Percentiles rank a stretch among this genome's conserved stretches.
Evolutionary conservation across 2,329 filamentous ascomycete species (phyloP).

Genomic region (Raffaelea arxii): DNA sequence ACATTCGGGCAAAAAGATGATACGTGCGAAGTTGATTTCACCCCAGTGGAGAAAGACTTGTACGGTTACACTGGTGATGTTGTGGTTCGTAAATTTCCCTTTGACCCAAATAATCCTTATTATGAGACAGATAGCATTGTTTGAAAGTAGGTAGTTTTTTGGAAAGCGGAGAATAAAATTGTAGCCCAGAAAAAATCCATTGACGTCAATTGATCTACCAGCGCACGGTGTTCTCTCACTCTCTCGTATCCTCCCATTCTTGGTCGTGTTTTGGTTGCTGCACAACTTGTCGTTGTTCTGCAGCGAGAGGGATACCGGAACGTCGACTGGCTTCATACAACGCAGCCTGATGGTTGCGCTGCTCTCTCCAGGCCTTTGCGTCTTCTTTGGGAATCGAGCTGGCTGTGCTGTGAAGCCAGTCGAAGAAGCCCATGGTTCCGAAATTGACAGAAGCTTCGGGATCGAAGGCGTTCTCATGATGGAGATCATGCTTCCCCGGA

Average conservation of each 20-base stretch:
- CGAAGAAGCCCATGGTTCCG: not conserved
- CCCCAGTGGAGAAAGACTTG: conserved; percentile 9
- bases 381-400: not conserved
- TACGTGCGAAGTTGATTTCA: conserved; percentile 5
- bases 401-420: not conserved
- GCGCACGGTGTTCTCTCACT: too few relatives aligned
- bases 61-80: conserved; percentile 19
- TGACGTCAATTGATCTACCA: too few relatives aligned
- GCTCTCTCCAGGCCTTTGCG: not conserved
- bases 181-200: too few relatives aligned
- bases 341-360: not conserved
- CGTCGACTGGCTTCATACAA: not conserved
- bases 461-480: not conserved
- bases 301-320: not conserved
- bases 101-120: conserved; percentile 24
- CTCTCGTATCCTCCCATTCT: too few relatives aligned
- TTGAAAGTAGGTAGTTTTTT: not conserved
- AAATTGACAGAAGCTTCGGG: not conserved
- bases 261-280: not conserved
- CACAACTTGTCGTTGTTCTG: not conserved
- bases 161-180: too few relatives aligned
- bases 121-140: conserved; percentile 20
- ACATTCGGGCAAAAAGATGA: conserved; percentile 9
- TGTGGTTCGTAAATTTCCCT: conserved; percentile 27
- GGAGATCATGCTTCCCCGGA: not conserved